These are phyloP conservation scores for Chaetomium olivaceum DNA, from an alignment of 2,329 filamentous ascomycete species.

Conservation along the genomic window DNA sequence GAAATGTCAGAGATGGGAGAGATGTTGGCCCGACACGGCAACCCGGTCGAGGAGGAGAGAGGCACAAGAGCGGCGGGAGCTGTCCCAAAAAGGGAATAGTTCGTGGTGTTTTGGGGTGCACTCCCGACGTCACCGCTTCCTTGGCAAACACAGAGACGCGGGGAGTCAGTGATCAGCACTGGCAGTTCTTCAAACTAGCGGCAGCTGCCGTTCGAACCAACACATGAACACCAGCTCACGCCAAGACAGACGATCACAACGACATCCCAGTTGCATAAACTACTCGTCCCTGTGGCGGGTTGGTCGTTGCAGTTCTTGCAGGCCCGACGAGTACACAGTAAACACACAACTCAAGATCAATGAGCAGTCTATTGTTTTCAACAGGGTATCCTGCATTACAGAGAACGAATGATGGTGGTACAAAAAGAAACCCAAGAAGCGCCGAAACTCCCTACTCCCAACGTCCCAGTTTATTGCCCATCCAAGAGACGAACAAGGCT, in stretches of 20 bases:
- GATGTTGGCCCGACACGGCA: neutral
- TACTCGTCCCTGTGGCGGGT: too few relatives aligned
- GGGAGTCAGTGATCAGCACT: neutral
- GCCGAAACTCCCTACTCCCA: neutral
- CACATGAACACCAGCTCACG: neutral
- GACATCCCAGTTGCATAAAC: neutral
- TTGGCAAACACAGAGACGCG: neutral
- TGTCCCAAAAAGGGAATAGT: slow-evolving; percentile 9
- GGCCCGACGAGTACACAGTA: too few relatives aligned
- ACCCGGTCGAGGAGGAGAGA: neutral
- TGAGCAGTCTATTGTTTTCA: neutral
- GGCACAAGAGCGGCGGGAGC: neutral
- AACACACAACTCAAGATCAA: neutral
- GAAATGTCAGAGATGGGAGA: neutral
- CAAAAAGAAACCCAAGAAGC: neutral
- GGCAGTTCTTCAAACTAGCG: neutral
- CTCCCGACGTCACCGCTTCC: slow-evolving; percentile 10
- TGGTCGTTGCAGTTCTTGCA: too few relatives aligned
- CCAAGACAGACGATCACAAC: slow-evolving; percentile 7
- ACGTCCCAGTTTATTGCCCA: neutral
- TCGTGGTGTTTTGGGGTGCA: neutral
- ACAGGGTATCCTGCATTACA: slow-evolving; percentile 1
- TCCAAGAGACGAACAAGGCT: neutral
- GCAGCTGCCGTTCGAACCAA: neutral
- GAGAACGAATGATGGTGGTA: neutral